These are phyloP conservation scores for Cadophora gregata DNA, from an alignment of 2,329 filamentous ascomycete genomes.

Conservation along the genomic window DNA sequence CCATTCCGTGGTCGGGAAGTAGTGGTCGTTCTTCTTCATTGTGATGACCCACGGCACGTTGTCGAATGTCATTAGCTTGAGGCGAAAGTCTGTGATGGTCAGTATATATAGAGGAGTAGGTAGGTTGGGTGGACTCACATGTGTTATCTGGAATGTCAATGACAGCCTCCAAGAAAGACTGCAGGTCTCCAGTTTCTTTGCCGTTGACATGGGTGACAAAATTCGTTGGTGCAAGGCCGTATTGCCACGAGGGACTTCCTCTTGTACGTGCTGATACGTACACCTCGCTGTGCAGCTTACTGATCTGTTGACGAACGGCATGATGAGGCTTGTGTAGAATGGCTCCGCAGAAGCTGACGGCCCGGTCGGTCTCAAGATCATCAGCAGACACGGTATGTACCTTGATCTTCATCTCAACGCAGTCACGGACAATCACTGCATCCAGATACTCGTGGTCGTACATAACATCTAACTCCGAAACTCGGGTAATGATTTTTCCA, in stretches of 20 bases:
- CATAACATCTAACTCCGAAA: conserved; percentile 95
- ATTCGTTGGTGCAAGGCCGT: conserved; percentile 92
- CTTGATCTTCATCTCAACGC: conserved; percentile 76
- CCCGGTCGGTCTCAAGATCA: conserved; percentile 89
- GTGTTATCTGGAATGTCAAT: conserved; percentile 93
- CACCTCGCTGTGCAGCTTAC: conserved; percentile 92
- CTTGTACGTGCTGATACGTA: conserved; percentile 89
- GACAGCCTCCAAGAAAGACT: conserved; percentile 80
- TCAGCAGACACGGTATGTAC: conserved; percentile 87
- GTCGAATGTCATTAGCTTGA: conserved; percentile 98
- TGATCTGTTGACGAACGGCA: conserved; percentile 96
- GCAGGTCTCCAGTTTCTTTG: conserved; percentile 79
- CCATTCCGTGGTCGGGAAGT: conserved; percentile 77
- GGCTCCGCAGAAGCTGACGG: conserved; percentile 93
- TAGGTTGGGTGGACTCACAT: conserved; percentile 57
- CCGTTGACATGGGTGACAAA: conserved; percentile 98
- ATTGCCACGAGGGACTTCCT: conserved; percentile 85
- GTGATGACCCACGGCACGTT: conserved; percentile 99
- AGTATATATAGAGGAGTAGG: conserved; percentile 17
- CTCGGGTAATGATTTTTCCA: conserved; percentile 88
- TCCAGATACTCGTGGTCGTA: conserved; percentile 86
- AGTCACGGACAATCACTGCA: conserved; percentile 85
- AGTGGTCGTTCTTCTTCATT: conserved; percentile 99
- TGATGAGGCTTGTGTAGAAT: conserved; percentile 93
- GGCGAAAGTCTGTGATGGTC: conserved; percentile 73